Conservation (phyloP, 2,329 filamentous ascomycete species). For the Septoria petroselini region DNA sequence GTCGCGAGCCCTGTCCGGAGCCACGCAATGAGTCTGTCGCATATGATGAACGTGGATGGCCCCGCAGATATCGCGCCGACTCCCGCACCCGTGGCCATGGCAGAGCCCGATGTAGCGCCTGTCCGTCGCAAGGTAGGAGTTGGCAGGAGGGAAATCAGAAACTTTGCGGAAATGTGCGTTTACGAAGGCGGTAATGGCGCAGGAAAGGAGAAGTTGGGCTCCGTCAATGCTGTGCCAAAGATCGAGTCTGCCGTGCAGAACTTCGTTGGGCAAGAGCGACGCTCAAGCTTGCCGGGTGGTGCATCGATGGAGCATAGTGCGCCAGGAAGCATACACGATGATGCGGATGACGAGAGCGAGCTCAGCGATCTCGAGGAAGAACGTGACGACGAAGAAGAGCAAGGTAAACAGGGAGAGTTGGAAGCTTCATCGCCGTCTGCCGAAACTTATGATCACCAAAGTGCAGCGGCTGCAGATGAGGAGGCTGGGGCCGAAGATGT, state of each 20-base stretch:
- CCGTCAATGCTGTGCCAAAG: constrained; percentile 1
- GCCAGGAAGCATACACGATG: constrained; percentile 54
- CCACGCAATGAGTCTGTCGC: constrained; percentile 35
- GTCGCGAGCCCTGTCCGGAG: constrained; percentile 29
- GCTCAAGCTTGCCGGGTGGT: constrained; percentile 33
- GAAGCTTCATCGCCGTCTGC: constrained; percentile 4
- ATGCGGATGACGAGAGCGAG: constrained; percentile 55
- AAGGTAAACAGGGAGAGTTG: background rate
- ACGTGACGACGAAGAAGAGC: constrained; percentile 1
- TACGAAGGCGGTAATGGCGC: constrained; percentile 30
- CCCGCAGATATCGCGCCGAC: constrained; percentile 20
- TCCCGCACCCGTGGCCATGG: background rate
- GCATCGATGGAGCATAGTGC: constrained; percentile 49
- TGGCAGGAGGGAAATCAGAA: constrained; percentile 57
- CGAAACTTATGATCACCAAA: constrained; percentile 21
- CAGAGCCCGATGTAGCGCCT: constrained; percentile 19
- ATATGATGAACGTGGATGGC: constrained; percentile 39
- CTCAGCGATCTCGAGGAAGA: constrained; percentile 51
- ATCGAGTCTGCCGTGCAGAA: constrained; percentile 25
- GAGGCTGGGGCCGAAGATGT: constrained; percentile 43
- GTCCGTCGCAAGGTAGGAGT: constrained; percentile 55
- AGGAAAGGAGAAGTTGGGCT: constrained; percentile 14
- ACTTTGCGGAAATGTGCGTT: constrained; percentile 57
- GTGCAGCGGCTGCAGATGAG: constrained; percentile 15
- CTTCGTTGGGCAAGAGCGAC: constrained; percentile 30